Evolutionary conservation across 228 moss, liverwort and hornwort genomes (phyloP), one percentile per base, ranked within the genome.

Genomic region (Sphagnum fallax): DNA sequence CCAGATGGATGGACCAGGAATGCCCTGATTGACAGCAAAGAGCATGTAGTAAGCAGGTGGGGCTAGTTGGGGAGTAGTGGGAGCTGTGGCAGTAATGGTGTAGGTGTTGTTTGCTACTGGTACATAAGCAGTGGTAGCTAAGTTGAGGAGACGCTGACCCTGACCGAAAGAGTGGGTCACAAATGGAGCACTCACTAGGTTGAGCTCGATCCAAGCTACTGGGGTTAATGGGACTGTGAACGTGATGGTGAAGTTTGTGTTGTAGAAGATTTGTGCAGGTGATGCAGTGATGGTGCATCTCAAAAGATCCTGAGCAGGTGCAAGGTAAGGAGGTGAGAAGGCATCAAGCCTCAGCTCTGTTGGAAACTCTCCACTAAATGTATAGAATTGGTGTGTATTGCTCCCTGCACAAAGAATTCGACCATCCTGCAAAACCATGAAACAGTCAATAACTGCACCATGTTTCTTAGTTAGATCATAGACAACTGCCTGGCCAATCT

Each of bases 31-130:
- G 15, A 91, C 85, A 13, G 90, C 93, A 53, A 98, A 93, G 57
- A 98, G 55, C 93, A 98, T 91, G 72, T 98, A 98, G 70, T 90
- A 98, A 1, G 88, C 82, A 0, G 91, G 78, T 14, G 97, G 97
- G 49, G 91, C 90, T 51, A 90, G 14, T 69, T 75, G 69, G 53
- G 87, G 69, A 62, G 49, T 72, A 6, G 84, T 72, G 10, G 97
- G 97, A 53, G 87, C 77, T 2, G 85, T 70, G 49, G 85, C 83
- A 10, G 82, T 90, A 64, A 97, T 64, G 73, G 84, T 88, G 77
- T 91, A 97, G 14, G 81, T 80, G 52, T 72, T 82, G 48, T 57
- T 71, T 1, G 76, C 86, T 0, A 65, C 72, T 67, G 64, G 64
- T 15, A 77, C 82, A 1, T 83, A 70, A 32, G 75, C 74, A 5